Percentiles rank a stretch among this genome's conserved stretches.
Conservation (phyloP, 2,329 filamentous ascomycete species). For the Teratosphaeria pseudoeucalypti region DNA sequence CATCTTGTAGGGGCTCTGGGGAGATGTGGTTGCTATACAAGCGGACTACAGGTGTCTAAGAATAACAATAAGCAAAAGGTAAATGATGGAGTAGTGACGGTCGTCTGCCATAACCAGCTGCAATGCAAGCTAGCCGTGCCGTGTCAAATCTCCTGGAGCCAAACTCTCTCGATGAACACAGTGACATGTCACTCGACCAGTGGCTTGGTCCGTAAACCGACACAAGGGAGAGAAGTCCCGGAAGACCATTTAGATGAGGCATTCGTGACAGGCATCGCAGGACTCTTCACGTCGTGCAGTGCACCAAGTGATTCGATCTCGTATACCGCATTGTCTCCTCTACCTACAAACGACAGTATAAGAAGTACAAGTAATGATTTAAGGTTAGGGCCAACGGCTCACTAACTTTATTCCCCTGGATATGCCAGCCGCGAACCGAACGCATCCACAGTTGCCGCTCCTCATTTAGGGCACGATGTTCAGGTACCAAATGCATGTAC, state of each 20-base stretch:
- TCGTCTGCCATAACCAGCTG: background rate
- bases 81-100: background rate
- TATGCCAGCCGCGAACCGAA: background rate
- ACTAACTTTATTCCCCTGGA: background rate
- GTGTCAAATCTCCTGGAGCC: background rate
- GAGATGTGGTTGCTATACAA: background rate
- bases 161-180: background rate
- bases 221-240: background rate
- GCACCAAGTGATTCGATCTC: no score
- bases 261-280: background rate
- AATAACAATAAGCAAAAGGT: background rate
- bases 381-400: background rate
- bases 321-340: no score
- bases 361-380: background rate
- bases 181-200: background rate
- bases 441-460: background rate
- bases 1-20: background rate
- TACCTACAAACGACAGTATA: background rate
- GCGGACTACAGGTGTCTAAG: background rate
- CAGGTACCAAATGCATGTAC: no score
- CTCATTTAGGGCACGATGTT: no score
- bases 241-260: background rate
- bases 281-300: background rate
- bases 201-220: background rate
- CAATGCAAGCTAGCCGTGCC: background rate